Evolutionary conservation across 2,329 filamentous ascomycete genomes (phyloP).

Genomic region (Ophiocordyceps australis): DNA sequence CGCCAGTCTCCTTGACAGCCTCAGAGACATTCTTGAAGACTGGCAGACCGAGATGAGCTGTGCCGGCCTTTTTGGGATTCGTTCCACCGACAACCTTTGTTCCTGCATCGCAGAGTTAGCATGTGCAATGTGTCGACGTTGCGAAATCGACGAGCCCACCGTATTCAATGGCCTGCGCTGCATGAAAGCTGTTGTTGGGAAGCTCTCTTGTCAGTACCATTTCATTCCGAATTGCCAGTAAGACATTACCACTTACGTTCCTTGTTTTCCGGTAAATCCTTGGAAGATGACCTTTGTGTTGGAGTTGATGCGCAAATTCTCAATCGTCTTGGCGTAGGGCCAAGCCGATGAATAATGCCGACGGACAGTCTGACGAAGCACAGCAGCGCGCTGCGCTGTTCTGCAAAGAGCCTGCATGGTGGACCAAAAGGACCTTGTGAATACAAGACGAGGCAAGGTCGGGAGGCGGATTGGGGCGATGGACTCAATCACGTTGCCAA

Average conservation of each 20-base stretch:
- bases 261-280: constrained; percentile 94
- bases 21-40: constrained; percentile 85
- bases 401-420: constrained; percentile 77
- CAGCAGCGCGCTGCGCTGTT: constrained; percentile 47
- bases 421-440: constrained; percentile 7
- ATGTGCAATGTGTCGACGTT: constrained; percentile 1
- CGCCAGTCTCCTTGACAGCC: constrained; percentile 77
- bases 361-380: constrained; percentile 44
- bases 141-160: constrained; percentile 36
- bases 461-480: constrained; percentile 6
- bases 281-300: constrained; percentile 94
- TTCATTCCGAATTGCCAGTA: background rate
- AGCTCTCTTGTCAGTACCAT: constrained; percentile 3
- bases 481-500: no score
- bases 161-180: constrained; percentile 94
- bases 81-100: constrained; percentile 96
- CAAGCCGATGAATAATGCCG: constrained; percentile 57
- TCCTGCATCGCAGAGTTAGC: constrained; percentile 35
- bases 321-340: constrained; percentile 53
- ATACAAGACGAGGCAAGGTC: constrained; percentile 5
- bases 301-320: constrained; percentile 82
- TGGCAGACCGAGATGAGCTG: constrained; percentile 73
- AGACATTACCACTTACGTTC: constrained; percentile 42
- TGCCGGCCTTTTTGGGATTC: constrained; percentile 96
- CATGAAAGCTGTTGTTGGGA: constrained; percentile 60